Evolutionary conservation across 805 yeast species (phyloP).

Genomic region (Wickerhamiella lipophila): DNA sequence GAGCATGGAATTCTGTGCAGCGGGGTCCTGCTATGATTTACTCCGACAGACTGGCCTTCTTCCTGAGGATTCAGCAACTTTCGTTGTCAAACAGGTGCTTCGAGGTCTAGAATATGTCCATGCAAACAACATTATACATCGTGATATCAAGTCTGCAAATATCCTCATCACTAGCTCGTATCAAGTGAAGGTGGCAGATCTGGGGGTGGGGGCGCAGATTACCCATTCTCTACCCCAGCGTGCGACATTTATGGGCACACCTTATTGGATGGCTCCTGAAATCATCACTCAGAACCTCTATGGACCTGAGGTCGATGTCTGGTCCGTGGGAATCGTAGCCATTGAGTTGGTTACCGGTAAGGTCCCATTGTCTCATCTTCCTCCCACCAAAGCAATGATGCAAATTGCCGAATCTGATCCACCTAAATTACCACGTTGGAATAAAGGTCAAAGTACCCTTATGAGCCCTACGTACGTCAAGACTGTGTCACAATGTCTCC

Average conservation of each 20-base stretch:
- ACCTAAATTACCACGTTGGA: constrained; percentile 34
- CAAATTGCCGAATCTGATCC: constrained; percentile 55
- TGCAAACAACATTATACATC: constrained; percentile 59
- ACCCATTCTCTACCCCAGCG: constrained; percentile 40
- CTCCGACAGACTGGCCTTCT: constrained; percentile 43
- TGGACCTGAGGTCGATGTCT: constrained; percentile 78
- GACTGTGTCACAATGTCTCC: constrained; percentile 53
- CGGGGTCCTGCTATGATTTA: constrained; percentile 72
- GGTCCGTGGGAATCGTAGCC: constrained; percentile 91
- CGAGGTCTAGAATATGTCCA: constrained; percentile 70
- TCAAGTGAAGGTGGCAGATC: constrained; percentile 71
- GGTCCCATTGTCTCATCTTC: constrained; percentile 64
- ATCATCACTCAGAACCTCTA: constrained; percentile 63
- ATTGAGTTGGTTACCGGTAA: constrained; percentile 71
- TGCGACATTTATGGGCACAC: constrained; percentile 85
- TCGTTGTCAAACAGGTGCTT: constrained; percentile 50
- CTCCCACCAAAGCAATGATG: constrained; percentile 66
- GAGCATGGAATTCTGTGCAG: constrained; percentile 91
- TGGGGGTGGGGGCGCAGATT: constrained; percentile 84
- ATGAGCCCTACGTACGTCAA: constrained; percentile 30
- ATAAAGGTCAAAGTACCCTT: not conserved
- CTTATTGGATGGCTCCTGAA: constrained; percentile 99
- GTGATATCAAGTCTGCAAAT: constrained; percentile 87
- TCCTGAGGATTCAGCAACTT: constrained; percentile 47
- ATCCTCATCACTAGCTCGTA: constrained; percentile 61